Evolutionary conservation across 768 basidiomycete genomes (phyloP).

Genomic region (Tricholomella constricta): DNA sequence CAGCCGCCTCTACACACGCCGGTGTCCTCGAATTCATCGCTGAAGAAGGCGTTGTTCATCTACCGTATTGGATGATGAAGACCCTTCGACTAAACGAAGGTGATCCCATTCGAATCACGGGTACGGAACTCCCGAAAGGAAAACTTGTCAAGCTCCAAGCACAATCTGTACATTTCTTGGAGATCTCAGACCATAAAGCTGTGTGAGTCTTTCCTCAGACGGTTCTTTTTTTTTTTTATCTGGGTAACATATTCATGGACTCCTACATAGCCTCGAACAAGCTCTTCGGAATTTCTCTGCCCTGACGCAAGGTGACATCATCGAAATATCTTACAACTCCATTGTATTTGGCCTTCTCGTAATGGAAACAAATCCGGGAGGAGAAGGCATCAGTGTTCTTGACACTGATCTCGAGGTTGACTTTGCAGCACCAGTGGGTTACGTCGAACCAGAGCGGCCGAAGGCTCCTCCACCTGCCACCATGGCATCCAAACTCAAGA

Average conservation of each 20-base stretch:
- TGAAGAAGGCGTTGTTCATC: constrained; percentile 91
- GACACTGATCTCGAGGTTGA: constrained; percentile 99
- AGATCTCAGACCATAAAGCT: constrained; percentile 96
- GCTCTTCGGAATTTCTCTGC: constrained; percentile 91
- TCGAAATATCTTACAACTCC: constrained; percentile 96
- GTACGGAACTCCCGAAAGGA: constrained; percentile 86
- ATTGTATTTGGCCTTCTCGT: constrained; percentile 94
- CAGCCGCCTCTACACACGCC: constrained; percentile 86
- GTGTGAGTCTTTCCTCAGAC: constrained; percentile 66
- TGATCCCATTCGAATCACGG: constrained; percentile 91
- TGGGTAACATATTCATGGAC: constrained; percentile 5
- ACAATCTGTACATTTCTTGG: constrained; percentile 91
- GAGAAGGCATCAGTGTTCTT: constrained; percentile 83
- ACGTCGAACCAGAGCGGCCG: constrained; percentile 90
- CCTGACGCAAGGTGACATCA: constrained; percentile 93
- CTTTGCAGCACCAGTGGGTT: constrained; percentile 90
- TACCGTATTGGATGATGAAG: constrained; percentile 99
- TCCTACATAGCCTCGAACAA: constrained; percentile 76
- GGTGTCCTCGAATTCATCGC: constrained; percentile 99
- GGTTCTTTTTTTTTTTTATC: neutral
- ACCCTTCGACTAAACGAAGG: constrained; percentile 91
- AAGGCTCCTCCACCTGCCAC: constrained; percentile 81
- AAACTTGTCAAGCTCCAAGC: constrained; percentile 97
- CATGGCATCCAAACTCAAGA: constrained; percentile 97
- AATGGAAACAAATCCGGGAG: constrained; percentile 90